Percentiles rank a stretch among this genome's conserved stretches.
phyloP scores from a whole-genome alignment of 257 asterid genomes.

The Ilex asprella region DNA sequence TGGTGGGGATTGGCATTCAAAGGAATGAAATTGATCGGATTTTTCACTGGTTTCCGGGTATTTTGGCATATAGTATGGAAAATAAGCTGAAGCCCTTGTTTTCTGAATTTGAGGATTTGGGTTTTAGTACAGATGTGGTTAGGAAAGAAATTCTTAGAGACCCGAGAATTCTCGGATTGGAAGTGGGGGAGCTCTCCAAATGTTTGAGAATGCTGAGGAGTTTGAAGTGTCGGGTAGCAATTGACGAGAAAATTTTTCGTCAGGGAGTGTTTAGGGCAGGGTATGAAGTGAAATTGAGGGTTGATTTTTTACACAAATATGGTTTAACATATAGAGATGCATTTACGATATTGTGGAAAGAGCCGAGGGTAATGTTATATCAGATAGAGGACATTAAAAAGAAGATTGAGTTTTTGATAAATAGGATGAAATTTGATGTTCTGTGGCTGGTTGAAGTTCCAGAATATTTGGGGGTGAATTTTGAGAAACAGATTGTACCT shows the following conservation, averaged over 20 bases:
- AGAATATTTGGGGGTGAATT: slow-evolving; percentile 64
- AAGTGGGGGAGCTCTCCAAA: slow-evolving; percentile 70
- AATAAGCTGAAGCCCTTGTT: slow-evolving; percentile 48
- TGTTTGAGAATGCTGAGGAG: slow-evolving; percentile 58
- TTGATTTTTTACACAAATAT: slow-evolving; percentile 56
- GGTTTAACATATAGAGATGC: slow-evolving; percentile 71
- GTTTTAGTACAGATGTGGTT: slow-evolving; percentile 42
- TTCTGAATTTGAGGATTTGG: slow-evolving; percentile 60
- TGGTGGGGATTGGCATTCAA: slow-evolving; percentile 43
- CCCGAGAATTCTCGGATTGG: slow-evolving; percentile 62
- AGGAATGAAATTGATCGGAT: slow-evolving; percentile 40
- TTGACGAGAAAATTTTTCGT: slow-evolving; percentile 43
- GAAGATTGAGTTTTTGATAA: slow-evolving; percentile 58
- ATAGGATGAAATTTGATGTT: slow-evolving; percentile 48
- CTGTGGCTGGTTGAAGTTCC: slow-evolving; percentile 62
- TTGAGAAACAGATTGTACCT: slow-evolving; percentile 71
- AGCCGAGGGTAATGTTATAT: slow-evolving; percentile 66
- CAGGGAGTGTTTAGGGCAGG: slow-evolving; percentile 61
- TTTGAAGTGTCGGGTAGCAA: slow-evolving; percentile 55
- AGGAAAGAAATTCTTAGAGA: slow-evolving; percentile 50
- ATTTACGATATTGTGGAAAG: slow-evolving; percentile 69
- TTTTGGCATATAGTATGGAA: slow-evolving; percentile 42
- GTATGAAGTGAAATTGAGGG: slow-evolving; percentile 51
- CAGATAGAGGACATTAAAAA: slow-evolving; percentile 42
- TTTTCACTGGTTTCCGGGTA: slow-evolving; percentile 36